Evolutionary conservation across 169 alveolate genomes (phyloP), one percentile per base, ranked within the genome.

Genomic region (Eimeria zaria): DNA sequence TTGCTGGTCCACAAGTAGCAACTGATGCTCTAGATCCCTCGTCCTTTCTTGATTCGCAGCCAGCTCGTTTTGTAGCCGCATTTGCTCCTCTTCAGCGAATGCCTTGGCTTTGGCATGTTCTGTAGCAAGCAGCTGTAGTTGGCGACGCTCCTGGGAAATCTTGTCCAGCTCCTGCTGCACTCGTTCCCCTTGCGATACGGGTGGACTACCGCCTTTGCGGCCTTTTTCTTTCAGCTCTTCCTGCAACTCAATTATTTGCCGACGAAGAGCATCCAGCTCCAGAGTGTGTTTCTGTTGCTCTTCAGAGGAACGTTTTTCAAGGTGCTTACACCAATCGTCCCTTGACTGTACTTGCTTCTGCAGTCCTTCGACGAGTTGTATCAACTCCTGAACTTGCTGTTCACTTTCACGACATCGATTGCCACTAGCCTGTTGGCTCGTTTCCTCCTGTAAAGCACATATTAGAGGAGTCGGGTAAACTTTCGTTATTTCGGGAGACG

Each of bases 101-200:
- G 78, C 92, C 58, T 58, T 85, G 64, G 92, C 92, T 85, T 67
- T 69, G 24, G 92, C 92, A 53, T 85, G 92, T 80, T 85, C 92
- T 44, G 78, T 60, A 36, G 69, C 92, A 20, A 85, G 92, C 55
- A 85, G 27, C 92, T 85, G 92, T 33, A 85, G 60, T 55, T 85
- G 92, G 18, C 76, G 92, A 44, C 62, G 74, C 60, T 85, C 92
- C 41, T 36, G 78, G 41, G 76, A 58, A 44, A 36, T 36, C n/a
- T n/a, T 62, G 39, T 85, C 80, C 33, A 85, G 76, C 78, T 85
- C 73, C 30, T 58, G 51, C 62, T 46, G 92, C 51, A 85, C 58
- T 48, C 60, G 80, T 39, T 39, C 92, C 74, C 27, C 62, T 14
- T 27, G 44, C 27, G 53, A 39, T 39, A 51, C 0, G 90, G 64